phyloP scores from a whole-genome alignment of 441 rosid species.

The Corymbia calophylla region DNA sequence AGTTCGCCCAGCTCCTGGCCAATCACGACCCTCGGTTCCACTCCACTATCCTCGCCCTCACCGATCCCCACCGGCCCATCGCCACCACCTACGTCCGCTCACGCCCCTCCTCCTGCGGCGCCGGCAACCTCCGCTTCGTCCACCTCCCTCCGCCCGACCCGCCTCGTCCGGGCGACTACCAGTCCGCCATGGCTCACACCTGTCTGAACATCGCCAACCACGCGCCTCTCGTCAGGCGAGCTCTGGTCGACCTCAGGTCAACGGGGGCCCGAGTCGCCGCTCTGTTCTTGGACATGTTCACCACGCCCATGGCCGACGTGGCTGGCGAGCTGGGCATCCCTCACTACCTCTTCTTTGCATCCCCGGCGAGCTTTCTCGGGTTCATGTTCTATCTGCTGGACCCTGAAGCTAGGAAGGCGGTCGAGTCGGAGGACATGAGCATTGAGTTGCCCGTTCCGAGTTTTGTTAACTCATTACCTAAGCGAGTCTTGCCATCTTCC shows the following conservation, averaged over 20 bases:
- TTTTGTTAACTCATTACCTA: background rate
- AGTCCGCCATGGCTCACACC: background rate
- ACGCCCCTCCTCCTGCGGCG: constrained; percentile 2
- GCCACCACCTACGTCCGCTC: background rate
- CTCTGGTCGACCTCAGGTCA: background rate
- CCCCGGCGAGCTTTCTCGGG: background rate
- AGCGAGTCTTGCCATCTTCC: background rate
- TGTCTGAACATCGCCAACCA: background rate
- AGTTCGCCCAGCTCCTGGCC: background rate
- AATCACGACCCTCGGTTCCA: background rate
- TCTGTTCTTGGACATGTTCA: background rate
- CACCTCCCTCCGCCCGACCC: constrained; percentile 3
- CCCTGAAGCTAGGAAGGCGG: background rate
- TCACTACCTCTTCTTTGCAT: background rate
- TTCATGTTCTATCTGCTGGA: background rate
- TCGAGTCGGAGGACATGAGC: background rate
- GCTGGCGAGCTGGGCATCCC: background rate
- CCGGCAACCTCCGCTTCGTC: background rate
- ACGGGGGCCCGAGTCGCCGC: background rate
- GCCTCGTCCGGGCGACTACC: background rate
- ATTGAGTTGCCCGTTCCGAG: background rate
- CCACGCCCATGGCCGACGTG: background rate
- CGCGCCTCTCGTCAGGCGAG: background rate
- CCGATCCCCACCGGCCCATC: background rate
- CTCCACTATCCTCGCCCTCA: background rate